Conservation (phyloP, 2,329 filamentous ascomycete species). For the Myriosclerotinia duriaeana region DNA sequence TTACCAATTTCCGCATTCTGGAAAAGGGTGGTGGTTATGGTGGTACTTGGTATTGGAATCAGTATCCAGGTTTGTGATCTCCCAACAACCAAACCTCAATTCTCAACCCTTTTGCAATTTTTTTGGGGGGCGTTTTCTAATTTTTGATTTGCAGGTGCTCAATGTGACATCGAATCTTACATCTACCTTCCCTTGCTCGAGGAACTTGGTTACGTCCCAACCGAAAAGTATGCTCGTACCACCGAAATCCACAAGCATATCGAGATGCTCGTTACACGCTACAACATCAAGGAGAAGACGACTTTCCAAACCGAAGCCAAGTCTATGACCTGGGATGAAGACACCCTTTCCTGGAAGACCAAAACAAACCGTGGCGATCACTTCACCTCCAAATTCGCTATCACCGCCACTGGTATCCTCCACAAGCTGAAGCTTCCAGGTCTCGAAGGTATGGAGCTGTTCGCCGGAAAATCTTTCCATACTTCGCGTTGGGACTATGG, state of each 20-base stretch:
- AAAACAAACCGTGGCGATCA: slow-evolving; percentile 54
- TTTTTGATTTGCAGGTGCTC: slow-evolving; percentile 53
- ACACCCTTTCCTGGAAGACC: slow-evolving; percentile 51
- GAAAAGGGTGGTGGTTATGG: slow-evolving; percentile 46
- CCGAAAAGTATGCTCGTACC: slow-evolving; percentile 58
- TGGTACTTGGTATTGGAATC: slow-evolving; percentile 55
- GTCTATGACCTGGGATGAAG: slow-evolving; percentile 55
- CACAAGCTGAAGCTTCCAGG: slow-evolving; percentile 55
- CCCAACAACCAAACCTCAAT: background rate
- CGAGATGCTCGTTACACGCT: slow-evolving; percentile 52
- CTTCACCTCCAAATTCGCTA: slow-evolving; percentile 55
- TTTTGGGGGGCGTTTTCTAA: slow-evolving; percentile 54
- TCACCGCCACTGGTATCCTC: slow-evolving; percentile 59
- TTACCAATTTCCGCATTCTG: slow-evolving; percentile 47
- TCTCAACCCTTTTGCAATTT: slow-evolving; percentile 39
- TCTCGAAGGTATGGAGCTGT: slow-evolving; percentile 48
- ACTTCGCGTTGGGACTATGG: slow-evolving; percentile 60
- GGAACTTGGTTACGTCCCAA: slow-evolving; percentile 43
- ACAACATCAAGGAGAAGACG: slow-evolving; percentile 55
- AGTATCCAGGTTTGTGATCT: slow-evolving; percentile 52
- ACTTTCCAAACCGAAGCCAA: slow-evolving; percentile 57
- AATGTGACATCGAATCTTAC: slow-evolving; percentile 25
- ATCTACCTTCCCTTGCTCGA: slow-evolving; percentile 23
- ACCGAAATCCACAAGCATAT: slow-evolving; percentile 60
- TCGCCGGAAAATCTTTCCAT: slow-evolving; percentile 50